phyloP scores from a whole-genome alignment of 257 asterid genomes.

The Scutellaria baicalensis region DNA sequence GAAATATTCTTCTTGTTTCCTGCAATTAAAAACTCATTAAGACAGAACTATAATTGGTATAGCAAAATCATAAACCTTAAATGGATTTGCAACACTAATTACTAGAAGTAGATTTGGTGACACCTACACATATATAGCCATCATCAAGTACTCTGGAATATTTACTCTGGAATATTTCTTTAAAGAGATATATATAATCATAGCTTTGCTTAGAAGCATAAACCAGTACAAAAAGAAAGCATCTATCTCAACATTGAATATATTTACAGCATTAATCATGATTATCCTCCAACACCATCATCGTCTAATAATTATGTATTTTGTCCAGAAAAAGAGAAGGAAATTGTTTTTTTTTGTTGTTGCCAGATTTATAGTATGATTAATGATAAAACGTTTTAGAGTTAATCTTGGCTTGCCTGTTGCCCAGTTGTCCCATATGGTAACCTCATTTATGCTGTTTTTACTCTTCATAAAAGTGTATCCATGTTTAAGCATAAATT shows the following conservation, averaged over 20 bases:
- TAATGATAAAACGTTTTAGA: not conserved
- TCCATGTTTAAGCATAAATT: slow-evolving; percentile 13
- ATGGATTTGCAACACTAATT: not conserved
- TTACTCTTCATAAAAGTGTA: not conserved
- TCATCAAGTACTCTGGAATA: slow-evolving; percentile 27
- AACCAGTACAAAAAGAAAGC: slow-evolving; percentile 49
- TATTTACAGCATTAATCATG: slow-evolving; percentile 7
- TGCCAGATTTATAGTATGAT: not conserved
- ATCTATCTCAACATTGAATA: slow-evolving; percentile 16
- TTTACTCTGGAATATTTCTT: slow-evolving; percentile 21
- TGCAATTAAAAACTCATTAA: not conserved
- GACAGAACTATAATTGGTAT: not conserved
- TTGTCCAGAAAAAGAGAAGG: not conserved
- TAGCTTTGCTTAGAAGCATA: slow-evolving; percentile 81
- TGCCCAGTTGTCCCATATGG: not conserved
- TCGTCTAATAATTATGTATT: not conserved
- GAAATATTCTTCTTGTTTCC: not conserved
- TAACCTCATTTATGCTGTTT: not conserved
- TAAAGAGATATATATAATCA: slow-evolving; percentile 5
- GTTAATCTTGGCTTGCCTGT: not conserved
- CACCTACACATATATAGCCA: slow-evolving; percentile 15
- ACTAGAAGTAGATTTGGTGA: not conserved
- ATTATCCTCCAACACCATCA: slow-evolving; percentile 19
- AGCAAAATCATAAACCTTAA: not conserved
- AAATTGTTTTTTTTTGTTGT: not conserved